Evolutionary conservation across 148 eudicot genomes (phyloP).

Genomic region (Vaccinium corymbosum): DNA sequence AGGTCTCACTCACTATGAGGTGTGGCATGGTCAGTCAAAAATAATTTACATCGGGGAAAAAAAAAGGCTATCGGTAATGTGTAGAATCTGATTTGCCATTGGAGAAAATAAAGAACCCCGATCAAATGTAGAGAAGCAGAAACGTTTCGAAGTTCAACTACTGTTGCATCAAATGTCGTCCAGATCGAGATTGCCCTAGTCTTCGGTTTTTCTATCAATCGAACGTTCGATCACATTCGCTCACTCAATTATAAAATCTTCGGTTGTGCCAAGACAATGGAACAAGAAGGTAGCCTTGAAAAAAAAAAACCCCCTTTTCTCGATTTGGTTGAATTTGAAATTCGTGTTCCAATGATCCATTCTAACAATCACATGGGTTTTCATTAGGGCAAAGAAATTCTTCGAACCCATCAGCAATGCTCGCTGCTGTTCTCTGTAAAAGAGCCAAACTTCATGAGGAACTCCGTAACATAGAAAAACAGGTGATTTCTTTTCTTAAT

Average conservation of each 20-base stretch:
- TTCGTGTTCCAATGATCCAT: not conserved
- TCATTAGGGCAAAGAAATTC: constrained; percentile 56
- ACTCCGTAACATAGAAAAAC: constrained; percentile 81
- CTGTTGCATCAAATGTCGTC: not conserved
- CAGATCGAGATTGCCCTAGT: constrained; percentile 2
- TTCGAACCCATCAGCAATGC: constrained; percentile 67
- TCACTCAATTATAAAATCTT: not conserved
- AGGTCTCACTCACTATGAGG: no score
- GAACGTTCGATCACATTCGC: constrained; percentile 11
- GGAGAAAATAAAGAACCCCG: no score
- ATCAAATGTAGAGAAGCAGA: not conserved
- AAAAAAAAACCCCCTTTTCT: not conserved
- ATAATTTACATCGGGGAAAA: no score
- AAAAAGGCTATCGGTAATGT: no score
- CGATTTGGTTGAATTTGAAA: not conserved
- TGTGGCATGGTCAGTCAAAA: no score
- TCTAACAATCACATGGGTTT: not conserved
- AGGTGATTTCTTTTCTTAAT: constrained; percentile 38
- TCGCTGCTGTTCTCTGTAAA: constrained; percentile 68
- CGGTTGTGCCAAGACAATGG: constrained; percentile 15
- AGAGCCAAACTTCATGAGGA: constrained; percentile 89
- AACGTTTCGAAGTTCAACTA: not conserved
- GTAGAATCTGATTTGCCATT: no score
- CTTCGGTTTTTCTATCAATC: not conserved
- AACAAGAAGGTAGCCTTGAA: constrained; percentile 24